A percentile compares a stretch with the other conserved stretches of the same genome.
These are phyloP conservation scores for Paraconiothyrium sp. DNA, from an alignment of 2,329 filamentous ascomycete species.

Conservation along the genomic window DNA sequence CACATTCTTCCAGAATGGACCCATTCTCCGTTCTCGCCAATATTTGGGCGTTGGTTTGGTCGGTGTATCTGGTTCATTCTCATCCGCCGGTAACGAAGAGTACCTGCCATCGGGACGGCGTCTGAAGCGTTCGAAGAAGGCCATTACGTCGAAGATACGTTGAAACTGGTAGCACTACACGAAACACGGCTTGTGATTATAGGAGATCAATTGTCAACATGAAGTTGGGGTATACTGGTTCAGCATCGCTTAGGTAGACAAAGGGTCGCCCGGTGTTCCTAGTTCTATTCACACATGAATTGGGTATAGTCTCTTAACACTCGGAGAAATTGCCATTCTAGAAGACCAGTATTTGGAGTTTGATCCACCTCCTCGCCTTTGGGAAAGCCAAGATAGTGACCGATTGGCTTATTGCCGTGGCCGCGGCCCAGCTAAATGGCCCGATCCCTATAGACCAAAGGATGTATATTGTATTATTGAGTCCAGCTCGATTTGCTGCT, in stretches of 20 bases:
- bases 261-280: not conserved
- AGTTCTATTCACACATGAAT: not conserved
- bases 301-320: not conserved
- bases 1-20: not conserved
- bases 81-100: not conserved
- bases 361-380: not conserved
- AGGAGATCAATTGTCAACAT: not conserved
- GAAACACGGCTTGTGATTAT: not conserved
- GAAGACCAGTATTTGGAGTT: not conserved
- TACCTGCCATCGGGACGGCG: slow-evolving; percentile 3
- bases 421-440: not conserved
- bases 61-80: slow-evolving; percentile 5
- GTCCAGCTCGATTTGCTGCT: too few relatives aligned
- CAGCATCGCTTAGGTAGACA: not conserved
- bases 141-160: not conserved
- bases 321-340: not conserved
- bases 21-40: not conserved
- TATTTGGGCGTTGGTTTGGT: not conserved
- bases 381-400: not conserved
- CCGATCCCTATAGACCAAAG: too few relatives aligned
- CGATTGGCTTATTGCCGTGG: not conserved
- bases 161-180: not conserved
- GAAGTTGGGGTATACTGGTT: not conserved
- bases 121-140: slow-evolving; percentile 6
- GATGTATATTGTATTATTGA: too few relatives aligned